A percentile compares a stretch with the other conserved stretches of the same genome.
Conservation (phyloP, 352 stramenopile genomes). For the Nothophytophthora sp. region DNA sequence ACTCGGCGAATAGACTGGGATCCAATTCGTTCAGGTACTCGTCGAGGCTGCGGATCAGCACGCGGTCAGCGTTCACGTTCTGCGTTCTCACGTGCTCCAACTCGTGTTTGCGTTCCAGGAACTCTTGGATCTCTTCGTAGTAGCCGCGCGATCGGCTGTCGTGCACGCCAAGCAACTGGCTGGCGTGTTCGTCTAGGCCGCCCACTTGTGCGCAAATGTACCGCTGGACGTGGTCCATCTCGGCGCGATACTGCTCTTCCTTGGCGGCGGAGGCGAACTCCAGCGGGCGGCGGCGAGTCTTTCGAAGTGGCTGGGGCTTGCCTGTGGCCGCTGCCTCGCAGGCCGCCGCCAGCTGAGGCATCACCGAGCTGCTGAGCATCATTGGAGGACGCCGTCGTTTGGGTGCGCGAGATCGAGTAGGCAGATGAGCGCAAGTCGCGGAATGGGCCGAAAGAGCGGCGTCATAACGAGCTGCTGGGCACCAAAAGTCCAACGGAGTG, state of each 20-base stretch:
- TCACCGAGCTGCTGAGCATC: slow-evolving; percentile 9
- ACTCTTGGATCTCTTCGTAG: slow-evolving; percentile 64
- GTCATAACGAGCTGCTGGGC: neutral
- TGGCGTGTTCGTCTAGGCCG: slow-evolving; percentile 30
- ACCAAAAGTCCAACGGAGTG: slow-evolving; percentile 23
- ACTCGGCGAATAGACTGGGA: slow-evolving; percentile 39
- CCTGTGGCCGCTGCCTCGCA: neutral
- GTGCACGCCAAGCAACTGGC: slow-evolving; percentile 43
- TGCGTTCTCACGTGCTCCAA: slow-evolving; percentile 19
- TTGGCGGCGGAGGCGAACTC: slow-evolving; percentile 33
- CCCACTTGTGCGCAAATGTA: slow-evolving; percentile 49
- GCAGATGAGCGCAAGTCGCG: no score
- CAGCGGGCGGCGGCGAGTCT: slow-evolving; percentile 22
- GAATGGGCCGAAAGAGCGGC: slow-evolving; percentile 22
- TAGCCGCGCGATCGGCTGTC: slow-evolving; percentile 49
- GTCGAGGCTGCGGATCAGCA: slow-evolving; percentile 45
- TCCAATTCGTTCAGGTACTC: slow-evolving; percentile 63
- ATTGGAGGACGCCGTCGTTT: slow-evolving; percentile 4
- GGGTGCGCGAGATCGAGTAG: no score
- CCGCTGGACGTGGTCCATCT: slow-evolving; percentile 56
- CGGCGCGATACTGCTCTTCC: slow-evolving; percentile 41
- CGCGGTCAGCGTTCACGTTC: slow-evolving; percentile 12
- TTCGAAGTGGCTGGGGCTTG: slow-evolving; percentile 1
- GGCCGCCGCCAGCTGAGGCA: neutral
- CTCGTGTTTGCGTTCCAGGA: slow-evolving; percentile 45